Evolutionary conservation across 768 basidiomycete genomes (phyloP).

Genomic region (Phlebiopsis flavidoalba): DNA sequence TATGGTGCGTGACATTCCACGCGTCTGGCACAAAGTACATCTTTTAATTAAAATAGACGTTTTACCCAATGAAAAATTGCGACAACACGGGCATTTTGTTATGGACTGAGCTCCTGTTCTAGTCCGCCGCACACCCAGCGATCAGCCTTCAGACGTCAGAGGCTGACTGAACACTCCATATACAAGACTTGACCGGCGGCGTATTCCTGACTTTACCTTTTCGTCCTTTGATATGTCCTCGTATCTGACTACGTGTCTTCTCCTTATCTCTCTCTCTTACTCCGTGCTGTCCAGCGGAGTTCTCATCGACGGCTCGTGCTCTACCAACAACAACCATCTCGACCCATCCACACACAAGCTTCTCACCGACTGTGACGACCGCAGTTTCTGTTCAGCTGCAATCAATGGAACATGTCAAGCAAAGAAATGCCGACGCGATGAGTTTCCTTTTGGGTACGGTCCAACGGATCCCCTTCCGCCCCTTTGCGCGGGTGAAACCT

Average conservation of each 20-base stretch:
- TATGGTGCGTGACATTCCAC: no score
- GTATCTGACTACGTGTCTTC: neutral
- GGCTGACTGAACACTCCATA: neutral
- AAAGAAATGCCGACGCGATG: conserved; percentile 54
- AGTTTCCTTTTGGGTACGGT: conserved; percentile 51
- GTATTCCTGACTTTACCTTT: neutral
- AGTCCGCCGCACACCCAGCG: no score
- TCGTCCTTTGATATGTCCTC: neutral
- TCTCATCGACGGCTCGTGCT: conserved; percentile 26
- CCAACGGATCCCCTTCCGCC: conserved; percentile 39
- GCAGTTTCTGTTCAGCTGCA: conserved; percentile 46
- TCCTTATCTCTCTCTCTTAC: neutral
- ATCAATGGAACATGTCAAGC: conserved; percentile 36
- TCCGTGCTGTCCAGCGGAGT: neutral
- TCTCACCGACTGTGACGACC: conserved; percentile 55
- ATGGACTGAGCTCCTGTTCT: no score
- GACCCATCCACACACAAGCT: conserved; percentile 52
- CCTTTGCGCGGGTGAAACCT: conserved; percentile 45
- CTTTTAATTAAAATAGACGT: no score
- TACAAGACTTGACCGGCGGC: neutral
- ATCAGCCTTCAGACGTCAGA: no score
- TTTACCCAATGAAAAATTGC: no score
- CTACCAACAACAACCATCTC: conserved; percentile 42
- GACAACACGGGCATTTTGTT: no score
- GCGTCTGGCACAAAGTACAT: no score